Conservation (phyloP, 768 basidiomycete species). For the Mycena rosella region DNA sequence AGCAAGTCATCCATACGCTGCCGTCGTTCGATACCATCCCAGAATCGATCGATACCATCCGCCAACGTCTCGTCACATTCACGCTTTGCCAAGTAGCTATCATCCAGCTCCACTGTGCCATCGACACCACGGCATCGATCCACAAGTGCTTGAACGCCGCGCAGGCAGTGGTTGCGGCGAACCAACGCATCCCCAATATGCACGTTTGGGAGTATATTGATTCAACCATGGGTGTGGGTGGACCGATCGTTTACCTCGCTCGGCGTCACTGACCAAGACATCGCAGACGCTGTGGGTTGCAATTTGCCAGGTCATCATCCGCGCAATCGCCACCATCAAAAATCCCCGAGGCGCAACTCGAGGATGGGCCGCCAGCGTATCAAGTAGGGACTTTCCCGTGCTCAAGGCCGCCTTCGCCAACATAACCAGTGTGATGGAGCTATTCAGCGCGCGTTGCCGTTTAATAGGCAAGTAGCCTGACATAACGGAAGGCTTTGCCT, state of each 20-base stretch:
- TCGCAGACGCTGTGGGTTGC: conserved; percentile 30
- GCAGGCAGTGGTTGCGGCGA: conserved; percentile 18
- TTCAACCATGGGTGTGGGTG: conserved; percentile 29
- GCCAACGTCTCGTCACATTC: conserved; percentile 28
- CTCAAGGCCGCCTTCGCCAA: conserved; percentile 25
- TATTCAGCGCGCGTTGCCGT: conserved; percentile 20
- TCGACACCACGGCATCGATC: conserved; percentile 11
- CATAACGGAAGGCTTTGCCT: too few species aligned
- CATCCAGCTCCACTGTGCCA: conserved; percentile 24
- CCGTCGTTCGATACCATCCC: conserved; percentile 12
- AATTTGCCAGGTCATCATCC: conserved; percentile 24
- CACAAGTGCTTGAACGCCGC: conserved; percentile 25
- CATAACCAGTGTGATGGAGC: conserved; percentile 13
- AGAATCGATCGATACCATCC: conserved; percentile 29
- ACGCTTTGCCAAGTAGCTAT: conserved; percentile 30
- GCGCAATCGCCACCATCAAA: conserved; percentile 23
- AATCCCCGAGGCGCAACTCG: conserved; percentile 21
- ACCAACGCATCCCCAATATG: conserved; percentile 24
- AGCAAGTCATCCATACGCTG: conserved; percentile 21
- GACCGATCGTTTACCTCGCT: background rate
- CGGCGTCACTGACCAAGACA: background rate
- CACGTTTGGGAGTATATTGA: conserved; percentile 26
- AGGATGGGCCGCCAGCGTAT: conserved; percentile 22
- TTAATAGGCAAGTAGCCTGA: conserved; percentile 29
- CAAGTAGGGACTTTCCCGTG: conserved; percentile 14